Evolutionary conservation across 352 stramenopile genomes (phyloP).

Genomic region (Lagenidium giganteum): DNA sequence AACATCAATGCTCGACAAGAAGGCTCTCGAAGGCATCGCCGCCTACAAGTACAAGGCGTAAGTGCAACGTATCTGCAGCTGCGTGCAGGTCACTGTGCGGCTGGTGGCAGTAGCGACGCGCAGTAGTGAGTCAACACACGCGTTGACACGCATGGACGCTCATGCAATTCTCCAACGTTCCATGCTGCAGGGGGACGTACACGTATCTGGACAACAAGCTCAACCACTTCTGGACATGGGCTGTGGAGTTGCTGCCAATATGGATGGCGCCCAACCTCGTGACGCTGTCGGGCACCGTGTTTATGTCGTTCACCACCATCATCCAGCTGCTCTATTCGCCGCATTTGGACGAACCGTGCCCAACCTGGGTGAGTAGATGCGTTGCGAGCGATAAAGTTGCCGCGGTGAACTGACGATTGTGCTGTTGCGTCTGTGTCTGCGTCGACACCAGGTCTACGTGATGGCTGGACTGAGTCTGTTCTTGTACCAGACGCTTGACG

Average conservation of each 20-base stretch:
- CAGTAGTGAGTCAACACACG: too few species aligned
- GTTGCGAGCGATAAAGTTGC: slow-evolving; percentile 56
- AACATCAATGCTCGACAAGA: slow-evolving; percentile 43
- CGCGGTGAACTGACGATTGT: slow-evolving; percentile 56
- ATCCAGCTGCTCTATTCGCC: slow-evolving; percentile 65
- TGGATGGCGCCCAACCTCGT: slow-evolving; percentile 89
- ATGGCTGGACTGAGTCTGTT: slow-evolving; percentile 61
- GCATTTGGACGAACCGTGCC: slow-evolving; percentile 44
- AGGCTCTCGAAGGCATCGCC: slow-evolving; percentile 68
- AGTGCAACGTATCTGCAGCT: slow-evolving; percentile 12
- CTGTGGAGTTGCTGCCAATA: slow-evolving; percentile 64
- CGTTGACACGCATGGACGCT: too few species aligned
- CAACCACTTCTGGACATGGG: slow-evolving; percentile 81
- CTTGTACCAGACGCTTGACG: slow-evolving; percentile 96
- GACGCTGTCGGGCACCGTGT: slow-evolving; percentile 71
- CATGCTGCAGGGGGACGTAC: slow-evolving; percentile 77
- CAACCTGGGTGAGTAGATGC: slow-evolving; percentile 57
- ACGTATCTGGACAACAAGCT: slow-evolving; percentile 78
- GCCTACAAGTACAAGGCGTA: slow-evolving; percentile 80
- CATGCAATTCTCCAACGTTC: too few species aligned
- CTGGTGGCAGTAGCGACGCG: too few species aligned
- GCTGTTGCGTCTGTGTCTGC: slow-evolving; percentile 63
- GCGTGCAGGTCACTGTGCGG: background rate
- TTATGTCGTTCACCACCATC: slow-evolving; percentile 63
- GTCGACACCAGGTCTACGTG: slow-evolving; percentile 64